Evolutionary conservation across 371 early-diverging fungal species (phyloP).

Genomic region (Actinomortierella wolfii): DNA sequence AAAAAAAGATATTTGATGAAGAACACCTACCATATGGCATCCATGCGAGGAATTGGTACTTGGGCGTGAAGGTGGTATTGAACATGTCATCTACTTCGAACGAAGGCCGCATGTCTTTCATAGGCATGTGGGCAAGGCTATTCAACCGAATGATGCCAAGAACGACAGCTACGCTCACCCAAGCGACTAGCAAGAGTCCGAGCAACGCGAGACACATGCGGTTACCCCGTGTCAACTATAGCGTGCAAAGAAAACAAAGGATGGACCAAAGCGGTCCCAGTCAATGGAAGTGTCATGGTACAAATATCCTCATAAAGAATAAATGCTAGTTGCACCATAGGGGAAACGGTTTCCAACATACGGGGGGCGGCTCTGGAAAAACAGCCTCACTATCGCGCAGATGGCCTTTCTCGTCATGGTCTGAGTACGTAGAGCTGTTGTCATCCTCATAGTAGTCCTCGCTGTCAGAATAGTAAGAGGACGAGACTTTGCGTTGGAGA

Average conservation of each 20-base stretch:
- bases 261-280: no score
- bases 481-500: no score
- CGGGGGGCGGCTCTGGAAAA: no score
- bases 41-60: slow-evolving; percentile 52
- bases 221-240: slow-evolving; percentile 33
- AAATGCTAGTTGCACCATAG: no score
- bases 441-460: no score
- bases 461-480: no score
- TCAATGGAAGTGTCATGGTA: no score
- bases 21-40: slow-evolving; percentile 52
- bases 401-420: no score
- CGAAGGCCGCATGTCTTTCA: slow-evolving; percentile 34
- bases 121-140: not conserved
- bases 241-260: not conserved
- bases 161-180: slow-evolving; percentile 28
- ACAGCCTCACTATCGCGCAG: no score
- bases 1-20: not conserved
- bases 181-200: slow-evolving; percentile 13
- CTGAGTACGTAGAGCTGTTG: no score
- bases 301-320: no score
- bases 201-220: slow-evolving; percentile 25
- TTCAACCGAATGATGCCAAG: slow-evolving; percentile 30
- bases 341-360: no score
- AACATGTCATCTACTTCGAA: slow-evolving; percentile 60
- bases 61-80: slow-evolving; percentile 54